phyloP scores from a whole-genome alignment of 495 filamentous ascomycete genomes.

The Durotheca rogersii region DNA sequence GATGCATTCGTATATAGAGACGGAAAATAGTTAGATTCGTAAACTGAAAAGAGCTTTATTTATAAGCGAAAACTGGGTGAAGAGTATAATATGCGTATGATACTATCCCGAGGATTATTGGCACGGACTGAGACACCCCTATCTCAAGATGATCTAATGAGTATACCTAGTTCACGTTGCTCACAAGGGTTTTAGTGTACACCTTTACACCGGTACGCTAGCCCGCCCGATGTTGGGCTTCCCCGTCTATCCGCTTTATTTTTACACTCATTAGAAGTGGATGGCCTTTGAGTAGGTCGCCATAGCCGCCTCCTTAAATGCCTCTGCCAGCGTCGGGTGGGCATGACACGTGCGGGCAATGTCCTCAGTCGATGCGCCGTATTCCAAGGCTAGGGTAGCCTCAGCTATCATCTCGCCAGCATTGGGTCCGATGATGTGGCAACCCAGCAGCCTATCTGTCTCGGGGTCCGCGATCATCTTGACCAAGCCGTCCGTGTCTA shows the following conservation, averaged over 20 bases:
- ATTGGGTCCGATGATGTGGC: constrained; percentile 94
- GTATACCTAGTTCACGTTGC: constrained; percentile 20
- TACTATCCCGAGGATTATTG: neutral
- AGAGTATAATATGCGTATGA: constrained; percentile 1
- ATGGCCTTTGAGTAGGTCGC: constrained; percentile 94
- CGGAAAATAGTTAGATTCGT: too few species aligned
- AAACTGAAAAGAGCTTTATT: too few species aligned
- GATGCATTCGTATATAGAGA: too few species aligned
- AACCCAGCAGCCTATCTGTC: constrained; percentile 91
- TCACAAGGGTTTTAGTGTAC: constrained; percentile 36
- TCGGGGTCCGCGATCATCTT: constrained; percentile 97
- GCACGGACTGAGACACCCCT: neutral
- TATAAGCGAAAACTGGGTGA: too few species aligned
- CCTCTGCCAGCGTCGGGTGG: constrained; percentile 93
- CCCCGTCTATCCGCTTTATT: constrained; percentile 25
- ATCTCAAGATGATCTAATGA: constrained; percentile 2
- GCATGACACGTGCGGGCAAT: constrained; percentile 94
- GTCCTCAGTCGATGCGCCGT: constrained; percentile 93
- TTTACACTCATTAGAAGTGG: constrained; percentile 70
- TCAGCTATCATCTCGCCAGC: constrained; percentile 99
- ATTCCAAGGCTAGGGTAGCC: constrained; percentile 92
- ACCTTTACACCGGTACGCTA: constrained; percentile 39
- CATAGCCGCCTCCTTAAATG: constrained; percentile 99
- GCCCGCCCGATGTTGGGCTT: constrained; percentile 17
- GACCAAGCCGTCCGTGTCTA: constrained; percentile 93